These are phyloP conservation scores for Talaromyces adpressus DNA, from an alignment of 495 filamentous ascomycete genomes.

Conservation along the genomic window DNA sequence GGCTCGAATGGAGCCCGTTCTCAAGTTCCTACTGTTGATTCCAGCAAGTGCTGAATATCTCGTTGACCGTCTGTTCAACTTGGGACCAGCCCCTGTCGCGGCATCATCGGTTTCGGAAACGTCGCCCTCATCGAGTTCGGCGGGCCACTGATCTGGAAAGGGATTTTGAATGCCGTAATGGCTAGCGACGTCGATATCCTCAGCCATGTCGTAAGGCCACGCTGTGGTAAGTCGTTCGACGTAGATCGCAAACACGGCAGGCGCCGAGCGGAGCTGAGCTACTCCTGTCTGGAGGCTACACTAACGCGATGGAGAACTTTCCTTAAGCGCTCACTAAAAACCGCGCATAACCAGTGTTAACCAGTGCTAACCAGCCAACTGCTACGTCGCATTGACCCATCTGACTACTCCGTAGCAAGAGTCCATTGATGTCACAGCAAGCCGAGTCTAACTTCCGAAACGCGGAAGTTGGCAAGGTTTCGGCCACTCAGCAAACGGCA, in stretches of 20 bases:
- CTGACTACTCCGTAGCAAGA: too few relatives aligned
- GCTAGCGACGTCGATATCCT: constrained; percentile 70
- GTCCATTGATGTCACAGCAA: not conserved
- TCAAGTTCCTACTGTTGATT: constrained; percentile 56
- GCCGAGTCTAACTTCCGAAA: constrained; percentile 7
- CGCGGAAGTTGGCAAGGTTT: constrained; percentile 7
- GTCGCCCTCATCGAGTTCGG: constrained; percentile 69
- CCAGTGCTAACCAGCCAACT: not conserved
- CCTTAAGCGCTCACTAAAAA: not conserved
- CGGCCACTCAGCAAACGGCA: not conserved
- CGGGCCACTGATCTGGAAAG: constrained; percentile 81
- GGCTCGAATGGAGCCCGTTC: constrained; percentile 58
- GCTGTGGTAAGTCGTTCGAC: not conserved
- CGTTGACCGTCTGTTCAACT: constrained; percentile 52
- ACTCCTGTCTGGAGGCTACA: not conserved
- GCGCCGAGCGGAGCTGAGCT: not conserved
- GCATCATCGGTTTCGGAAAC: constrained; percentile 55
- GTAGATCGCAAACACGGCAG: not conserved
- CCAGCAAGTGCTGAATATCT: constrained; percentile 79
- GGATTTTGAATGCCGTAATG: constrained; percentile 81
- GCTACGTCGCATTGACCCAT: not conserved
- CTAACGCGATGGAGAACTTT: not conserved
- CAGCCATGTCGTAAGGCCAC: constrained; percentile 39
- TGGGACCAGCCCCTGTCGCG: constrained; percentile 37
- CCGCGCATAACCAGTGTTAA: not conserved